Evolutionary conservation across 768 basidiomycete species (phyloP), one percentile per base, ranked within the genome.

Genomic region (Neoboletus brunneissimus): DNA sequence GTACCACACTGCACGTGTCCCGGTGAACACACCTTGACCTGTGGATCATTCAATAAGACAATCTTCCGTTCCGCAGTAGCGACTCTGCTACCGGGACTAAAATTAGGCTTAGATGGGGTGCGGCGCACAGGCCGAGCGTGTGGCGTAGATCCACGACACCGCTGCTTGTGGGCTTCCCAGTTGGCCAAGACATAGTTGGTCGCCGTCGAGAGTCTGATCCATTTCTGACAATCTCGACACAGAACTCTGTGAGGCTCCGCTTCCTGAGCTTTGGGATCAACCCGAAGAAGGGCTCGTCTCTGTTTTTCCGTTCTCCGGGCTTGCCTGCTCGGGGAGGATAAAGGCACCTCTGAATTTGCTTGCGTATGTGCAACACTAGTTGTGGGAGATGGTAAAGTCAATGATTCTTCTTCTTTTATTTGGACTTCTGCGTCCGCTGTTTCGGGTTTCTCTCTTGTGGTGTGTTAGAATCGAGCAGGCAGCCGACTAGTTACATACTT

Each of bases 41-140:
- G 83, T 25, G 80, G 63, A 67, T 89, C 88, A 59, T 87, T 89
- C 32, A 87, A 76, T 56, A 89, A 70, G 51, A 73, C 70, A 35
- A 88, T 69, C 70, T 82, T 85, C 55, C 87, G 77, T 59, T 87
- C 83, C 16, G 84, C 80, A 18, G 81, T 78, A 9, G 84, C 81
- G 37, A 87, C 81, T 31, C 84, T 79, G 54, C 79, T 81, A 60
- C 78, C 80, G 7, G 84, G 85, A 49, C 83, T 84, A 50, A 58
- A 61, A 37, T 0, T 56, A 23, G 60, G 48, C 44, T 56, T 64
- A 51, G 64, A 60, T 4, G 66, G 64, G 15, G 60, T 55, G 5
- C 40, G 53, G 9, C 58, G 62, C 12, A 51, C 15, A 48, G 50
- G 68, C 73, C 40, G 57, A 22, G 38, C 25, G n/a, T n/a, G n/a